Evolutionary conservation across 805 yeast genomes (phyloP), one percentile per base, ranked within the genome.

Genomic region (Myxozyma geophila): DNA sequence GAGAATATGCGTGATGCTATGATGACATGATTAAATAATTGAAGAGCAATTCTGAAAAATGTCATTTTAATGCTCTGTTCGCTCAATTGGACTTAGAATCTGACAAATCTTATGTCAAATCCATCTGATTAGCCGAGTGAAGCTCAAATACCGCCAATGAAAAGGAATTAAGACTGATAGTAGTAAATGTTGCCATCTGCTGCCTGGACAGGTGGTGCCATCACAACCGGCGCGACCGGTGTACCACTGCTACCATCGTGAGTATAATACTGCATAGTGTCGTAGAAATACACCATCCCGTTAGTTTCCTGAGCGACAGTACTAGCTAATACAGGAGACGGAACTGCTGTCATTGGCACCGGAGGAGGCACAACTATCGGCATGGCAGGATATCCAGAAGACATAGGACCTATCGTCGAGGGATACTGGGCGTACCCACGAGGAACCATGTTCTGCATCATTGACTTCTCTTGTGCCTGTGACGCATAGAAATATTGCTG

Each of bases 201-300:
- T 17, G 50, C 40, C 44, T 49, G 53, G 19, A 43, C 48, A 13
- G 59, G 33, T 21, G 39, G 54, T 12, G 43, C n/a, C 60, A 23
- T 49, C 37, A 49, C 54, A 21, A 36, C 36, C 21, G 58, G 58
- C 13, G 28, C 41, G 17, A 43, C 12, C 8, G 56, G 17, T 9
- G 56, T 2, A 21, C 46, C 15, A 28, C 37, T 17, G 39, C 21
- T 36, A 17, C 15, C 43, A n/a, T 56, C 52, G 12, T 39, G 48
- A 23, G 21, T 19, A 47, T 47, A 54, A 33, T 57, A 60, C 46
- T 60, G 67, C 55, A 33, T 35, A 3, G 68, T 37, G 21, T 63
- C 68, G 47, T 64, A 64, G 40, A 58, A 62, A 46, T 62, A 64
- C 21, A 64, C 55, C 58, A 52, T 64, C 28, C 68, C 68, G 36